Evolutionary conservation across 805 yeast genomes (phyloP), one percentile per base, ranked within the genome.

Genomic region (Wickerhamiella shivajii): DNA sequence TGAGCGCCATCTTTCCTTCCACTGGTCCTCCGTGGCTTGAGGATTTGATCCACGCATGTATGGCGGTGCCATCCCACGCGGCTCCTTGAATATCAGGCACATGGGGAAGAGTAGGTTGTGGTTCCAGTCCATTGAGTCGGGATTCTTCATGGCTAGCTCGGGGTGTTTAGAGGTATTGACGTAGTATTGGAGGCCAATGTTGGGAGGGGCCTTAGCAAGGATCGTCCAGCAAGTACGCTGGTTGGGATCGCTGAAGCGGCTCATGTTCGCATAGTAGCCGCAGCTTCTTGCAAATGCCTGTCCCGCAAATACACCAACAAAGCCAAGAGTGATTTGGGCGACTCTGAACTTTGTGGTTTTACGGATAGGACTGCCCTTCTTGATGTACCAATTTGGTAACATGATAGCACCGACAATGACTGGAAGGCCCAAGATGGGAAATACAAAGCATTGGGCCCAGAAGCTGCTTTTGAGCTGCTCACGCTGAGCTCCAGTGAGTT

Each of bases 221-320:
- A 29, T 23, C 11, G 14, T 13, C 36, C 45, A 46, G 10, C 43
- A 43, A 10, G 29, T 23, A 10, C 15, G 25, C 2, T 38, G 41
- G 5, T 40, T 24, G 5, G 36, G 29, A 17, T 35, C 33, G 11
- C 21, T 13, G 14, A 38, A 26, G 12, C 20, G 17, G 20, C 24
- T 11, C 5, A 12, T 6, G 22, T 38, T 34, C 27, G 22, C 34
- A 13, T 17, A 21, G 18, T 28, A 31, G 24, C 43, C 44, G 6
- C 43, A 25, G 18, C 27, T 36, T 4, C 28, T 27, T n/a, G 49
- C 32, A 6, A 39, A 12, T 2, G 27, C 39, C 24, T 39, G 27
- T 24, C 51, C 51, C 3, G 31, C 36, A 15, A 43, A 44, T n/a
- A 44, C 39, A 6, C 51, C 51, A 7, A 34, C 15, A 10, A 46